These are phyloP conservation scores for Grifola frondosa DNA, from an alignment of 1,284 basidiomycete genomes.

Conservation along the genomic window DNA sequence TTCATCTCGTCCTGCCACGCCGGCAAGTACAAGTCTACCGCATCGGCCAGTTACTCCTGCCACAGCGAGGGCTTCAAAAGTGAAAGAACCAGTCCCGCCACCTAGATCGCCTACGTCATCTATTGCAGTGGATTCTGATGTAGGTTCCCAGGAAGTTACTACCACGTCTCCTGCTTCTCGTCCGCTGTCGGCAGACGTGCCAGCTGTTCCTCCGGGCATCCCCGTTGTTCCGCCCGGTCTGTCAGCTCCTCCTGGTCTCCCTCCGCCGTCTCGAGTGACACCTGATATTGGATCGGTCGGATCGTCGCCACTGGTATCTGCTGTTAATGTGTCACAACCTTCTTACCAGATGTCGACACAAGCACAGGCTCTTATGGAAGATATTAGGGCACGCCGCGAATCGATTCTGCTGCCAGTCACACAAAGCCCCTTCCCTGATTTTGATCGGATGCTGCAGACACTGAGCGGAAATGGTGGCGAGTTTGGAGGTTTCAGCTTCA, in stretches of 20 bases:
- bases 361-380: slow-evolving; percentile 81
- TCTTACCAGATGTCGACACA: slow-evolving; percentile 86
- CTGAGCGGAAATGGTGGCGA: slow-evolving; percentile 57
- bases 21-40: slow-evolving; percentile 39
- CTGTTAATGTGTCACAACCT: slow-evolving; percentile 51
- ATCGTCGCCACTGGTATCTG: too few relatives aligned
- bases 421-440: slow-evolving; percentile 85
- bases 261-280: slow-evolving; percentile 48
- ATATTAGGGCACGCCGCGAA: slow-evolving; percentile 76
- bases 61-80: slow-evolving; percentile 40
- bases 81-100: slow-evolving; percentile 42
- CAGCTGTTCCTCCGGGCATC: slow-evolving; percentile 41
- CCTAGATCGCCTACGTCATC: slow-evolving; percentile 52
- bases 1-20: slow-evolving; percentile 66
- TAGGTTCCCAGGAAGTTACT: slow-evolving; percentile 32
- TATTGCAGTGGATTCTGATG: slow-evolving; percentile 38
- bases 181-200: slow-evolving; percentile 40
- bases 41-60: slow-evolving; percentile 48
- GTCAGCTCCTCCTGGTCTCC: slow-evolving; percentile 66
- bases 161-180: slow-evolving; percentile 48
- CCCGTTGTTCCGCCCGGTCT: slow-evolving; percentile 54
- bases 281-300: too few relatives aligned
- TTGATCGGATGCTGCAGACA: slow-evolving; percentile 76
- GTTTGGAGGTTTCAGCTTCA: slow-evolving; percentile 76
- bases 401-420: slow-evolving; percentile 45